Evolutionary conservation across 1,139 yeast species (phyloP).

Genomic region (Suhomyces anneliseae): DNA sequence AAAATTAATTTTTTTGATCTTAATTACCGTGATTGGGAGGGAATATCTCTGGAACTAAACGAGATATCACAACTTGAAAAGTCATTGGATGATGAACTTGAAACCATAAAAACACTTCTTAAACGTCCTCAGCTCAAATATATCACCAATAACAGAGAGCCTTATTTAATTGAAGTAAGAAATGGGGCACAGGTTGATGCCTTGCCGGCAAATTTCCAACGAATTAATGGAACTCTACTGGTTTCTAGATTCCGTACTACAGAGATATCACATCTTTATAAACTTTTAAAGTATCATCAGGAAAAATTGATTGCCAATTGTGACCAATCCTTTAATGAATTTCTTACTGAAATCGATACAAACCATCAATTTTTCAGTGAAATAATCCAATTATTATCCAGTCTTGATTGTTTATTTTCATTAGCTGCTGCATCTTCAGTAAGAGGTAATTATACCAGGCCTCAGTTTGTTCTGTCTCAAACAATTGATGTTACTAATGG

Average conservation of each 20-base stretch:
- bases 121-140: slow-evolving; percentile 61
- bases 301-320: slow-evolving; percentile 59
- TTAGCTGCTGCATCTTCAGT: slow-evolving; percentile 59
- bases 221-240: slow-evolving; percentile 68
- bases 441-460: slow-evolving; percentile 52
- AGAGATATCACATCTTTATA: slow-evolving; percentile 48
- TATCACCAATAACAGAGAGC: slow-evolving; percentile 58
- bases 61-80: slow-evolving; percentile 46
- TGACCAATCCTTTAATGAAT: slow-evolving; percentile 56
- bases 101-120: slow-evolving; percentile 41
- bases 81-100: slow-evolving; percentile 52
- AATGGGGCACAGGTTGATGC: slow-evolving; percentile 52
- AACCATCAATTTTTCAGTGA: slow-evolving; percentile 52
- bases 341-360: slow-evolving; percentile 43
- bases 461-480: slow-evolving; percentile 53
- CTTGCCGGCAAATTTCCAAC: slow-evolving; percentile 74
- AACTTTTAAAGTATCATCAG: slow-evolving; percentile 57
- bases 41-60: slow-evolving; percentile 37
- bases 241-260: slow-evolving; percentile 78
- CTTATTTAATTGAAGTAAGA: slow-evolving; percentile 73
- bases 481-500: slow-evolving; percentile 51
- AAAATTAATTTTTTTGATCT: slow-evolving; percentile 48
- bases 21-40: slow-evolving; percentile 38
- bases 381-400: slow-evolving; percentile 54
- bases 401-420: slow-evolving; percentile 74